Conservation (phyloP, 768 basidiomycete genomes). For the Tulasnella sp. region DNA sequence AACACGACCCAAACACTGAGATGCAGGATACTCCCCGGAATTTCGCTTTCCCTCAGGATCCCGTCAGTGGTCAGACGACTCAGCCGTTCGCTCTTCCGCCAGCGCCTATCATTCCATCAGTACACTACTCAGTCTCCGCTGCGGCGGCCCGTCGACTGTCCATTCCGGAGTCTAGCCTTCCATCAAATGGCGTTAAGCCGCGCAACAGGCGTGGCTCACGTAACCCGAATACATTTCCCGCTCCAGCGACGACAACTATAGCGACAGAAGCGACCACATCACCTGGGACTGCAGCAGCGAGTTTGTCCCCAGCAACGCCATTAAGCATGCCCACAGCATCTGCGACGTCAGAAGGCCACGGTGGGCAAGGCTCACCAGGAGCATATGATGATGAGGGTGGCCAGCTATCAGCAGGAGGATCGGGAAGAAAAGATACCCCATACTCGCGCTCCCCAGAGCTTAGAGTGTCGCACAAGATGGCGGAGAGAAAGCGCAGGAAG, state of each 20-base stretch:
- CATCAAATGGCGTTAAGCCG: slow-evolving; percentile 11
- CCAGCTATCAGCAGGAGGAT: too few species aligned
- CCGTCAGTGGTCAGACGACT: background rate
- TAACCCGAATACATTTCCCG: too few species aligned
- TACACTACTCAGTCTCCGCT: slow-evolving; percentile 8
- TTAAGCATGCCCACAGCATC: too few species aligned
- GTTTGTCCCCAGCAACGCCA: too few species aligned
- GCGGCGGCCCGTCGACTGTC: slow-evolving; percentile 14
- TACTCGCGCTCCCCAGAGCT: slow-evolving; percentile 95
- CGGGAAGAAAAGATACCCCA: slow-evolving; percentile 39
- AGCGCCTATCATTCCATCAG: slow-evolving; percentile 10
- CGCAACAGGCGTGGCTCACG: slow-evolving; percentile 7
- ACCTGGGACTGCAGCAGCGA: too few species aligned
- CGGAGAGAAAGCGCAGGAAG: slow-evolving; percentile 91
- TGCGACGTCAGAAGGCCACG: too few species aligned
- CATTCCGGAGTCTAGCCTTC: slow-evolving; percentile 8
- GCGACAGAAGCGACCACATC: too few species aligned
- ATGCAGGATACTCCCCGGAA: slow-evolving; percentile 1
- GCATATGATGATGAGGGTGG: too few species aligned
- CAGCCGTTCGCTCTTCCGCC: slow-evolving; percentile 1
- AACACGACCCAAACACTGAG: background rate
- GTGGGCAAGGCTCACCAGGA: too few species aligned
- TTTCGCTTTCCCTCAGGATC: slow-evolving; percentile 11
- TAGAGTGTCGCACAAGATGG: slow-evolving; percentile 90
- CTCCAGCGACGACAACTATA: too few species aligned